Evolutionary conservation across 2,329 filamentous ascomycete species (phyloP).

Genomic region (Diaporthe nobilis): DNA sequence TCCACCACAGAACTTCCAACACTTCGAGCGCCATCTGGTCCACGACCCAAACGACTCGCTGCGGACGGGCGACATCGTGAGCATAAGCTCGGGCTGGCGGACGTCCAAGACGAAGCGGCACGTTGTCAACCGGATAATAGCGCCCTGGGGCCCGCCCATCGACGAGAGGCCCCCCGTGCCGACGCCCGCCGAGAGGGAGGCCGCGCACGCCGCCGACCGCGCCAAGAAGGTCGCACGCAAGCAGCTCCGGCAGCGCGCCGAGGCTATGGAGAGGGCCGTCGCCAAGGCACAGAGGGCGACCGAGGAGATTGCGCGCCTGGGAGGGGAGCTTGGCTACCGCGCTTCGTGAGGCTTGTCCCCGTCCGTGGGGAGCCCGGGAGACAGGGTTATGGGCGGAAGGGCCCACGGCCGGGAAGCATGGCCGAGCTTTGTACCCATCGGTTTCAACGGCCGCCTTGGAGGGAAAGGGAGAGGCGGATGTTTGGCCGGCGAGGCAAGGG

Average conservation of each 20-base stretch:
- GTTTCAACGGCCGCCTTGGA: neutral
- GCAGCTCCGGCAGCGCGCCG: conserved; percentile 51
- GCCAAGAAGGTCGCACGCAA: conserved; percentile 70
- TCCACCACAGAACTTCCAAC: conserved; percentile 72
- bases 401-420: neutral
- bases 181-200: conserved; percentile 72
- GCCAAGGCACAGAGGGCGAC: conserved; percentile 45
- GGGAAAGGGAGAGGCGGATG: neutral
- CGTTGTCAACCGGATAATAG: conserved; percentile 81
- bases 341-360: neutral
- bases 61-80: conserved; percentile 80
- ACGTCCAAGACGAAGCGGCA: conserved; percentile 78
- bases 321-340: conserved; percentile 1
- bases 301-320: conserved; percentile 8
- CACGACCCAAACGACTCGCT: conserved; percentile 84
- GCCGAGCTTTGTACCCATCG: neutral
- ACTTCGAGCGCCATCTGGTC: conserved; percentile 76
- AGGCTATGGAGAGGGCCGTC: conserved; percentile 41
- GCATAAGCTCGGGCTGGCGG: conserved; percentile 76
- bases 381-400: neutral
- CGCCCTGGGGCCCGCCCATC: conserved; percentile 75
- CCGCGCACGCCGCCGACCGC: conserved; percentile 67
- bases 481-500: neutral
- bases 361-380: neutral
- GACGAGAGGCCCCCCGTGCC: conserved; percentile 76